Percentiles rank a stretch among this genome's conserved stretches.
Evolutionary conservation across 2,329 filamentous ascomycete genomes (phyloP).

Genomic region (Aureobasidium sp.): DNA sequence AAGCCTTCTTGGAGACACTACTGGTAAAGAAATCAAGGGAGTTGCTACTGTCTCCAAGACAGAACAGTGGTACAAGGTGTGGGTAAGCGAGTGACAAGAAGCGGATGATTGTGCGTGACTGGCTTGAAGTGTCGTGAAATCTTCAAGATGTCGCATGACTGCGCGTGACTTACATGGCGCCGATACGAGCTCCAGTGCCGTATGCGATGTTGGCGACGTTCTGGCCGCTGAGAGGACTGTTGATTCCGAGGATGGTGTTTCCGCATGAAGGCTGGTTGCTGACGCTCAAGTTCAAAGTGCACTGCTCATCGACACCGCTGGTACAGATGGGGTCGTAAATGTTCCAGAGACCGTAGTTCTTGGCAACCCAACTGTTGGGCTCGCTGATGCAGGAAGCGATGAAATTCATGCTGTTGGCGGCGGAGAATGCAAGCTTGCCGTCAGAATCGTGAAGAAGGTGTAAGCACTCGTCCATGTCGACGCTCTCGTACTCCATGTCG

Average conservation of each 20-base stretch:
- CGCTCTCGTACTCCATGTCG: conserved; percentile 45
- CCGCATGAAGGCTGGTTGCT: conserved; percentile 27
- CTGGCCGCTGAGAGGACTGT: conserved; percentile 20
- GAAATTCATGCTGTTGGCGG: conserved; percentile 53
- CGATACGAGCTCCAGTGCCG: conserved; percentile 21
- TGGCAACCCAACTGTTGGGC: conserved; percentile 45
- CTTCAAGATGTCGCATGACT: too few relatives aligned
- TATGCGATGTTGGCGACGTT: conserved; percentile 25
- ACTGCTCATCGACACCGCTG: conserved; percentile 27
- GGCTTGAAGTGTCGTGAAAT: not conserved
- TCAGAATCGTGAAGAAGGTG: conserved; percentile 38
- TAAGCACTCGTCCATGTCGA: conserved; percentile 44
- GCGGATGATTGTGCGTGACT: not conserved
- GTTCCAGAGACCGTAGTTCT: conserved; percentile 46
- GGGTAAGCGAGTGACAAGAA: conserved; percentile 10
- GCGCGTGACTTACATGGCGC: conserved; percentile 16
- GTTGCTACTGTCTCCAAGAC: conserved; percentile 6
- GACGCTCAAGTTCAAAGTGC: conserved; percentile 24
- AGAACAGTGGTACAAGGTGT: not conserved
- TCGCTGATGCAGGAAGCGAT: conserved; percentile 31
- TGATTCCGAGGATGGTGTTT: conserved; percentile 22
- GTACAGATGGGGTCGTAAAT: conserved; percentile 41
- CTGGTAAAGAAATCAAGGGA: not conserved
- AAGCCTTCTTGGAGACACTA: not conserved
- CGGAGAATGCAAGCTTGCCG: conserved; percentile 47